A percentile compares a stretch with the other conserved stretches of the same genome.
Evolutionary conservation across 164 flowering plant species (phyloP).

Genomic region (Cinnamomum micranthum): DNA sequence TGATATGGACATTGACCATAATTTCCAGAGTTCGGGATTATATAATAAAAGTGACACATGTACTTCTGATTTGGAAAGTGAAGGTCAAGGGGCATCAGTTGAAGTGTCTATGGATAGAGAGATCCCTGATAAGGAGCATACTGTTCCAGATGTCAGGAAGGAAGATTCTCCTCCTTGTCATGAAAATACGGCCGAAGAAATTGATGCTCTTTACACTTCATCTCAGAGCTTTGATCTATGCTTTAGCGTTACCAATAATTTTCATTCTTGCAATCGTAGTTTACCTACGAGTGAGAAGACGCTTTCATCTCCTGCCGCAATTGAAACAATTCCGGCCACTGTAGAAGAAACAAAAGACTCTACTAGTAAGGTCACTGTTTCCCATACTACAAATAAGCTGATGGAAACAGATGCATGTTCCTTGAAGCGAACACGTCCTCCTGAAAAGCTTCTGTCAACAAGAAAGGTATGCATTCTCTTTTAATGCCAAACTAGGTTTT

Average conservation of each 20-base stretch:
- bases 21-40: slow-evolving; percentile 7
- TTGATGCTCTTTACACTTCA: background rate
- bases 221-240: background rate
- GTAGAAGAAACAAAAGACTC: slow-evolving; percentile 14
- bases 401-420: slow-evolving; percentile 10
- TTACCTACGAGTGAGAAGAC: background rate
- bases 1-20: background rate
- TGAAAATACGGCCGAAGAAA: background rate
- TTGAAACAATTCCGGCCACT: background rate
- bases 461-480: slow-evolving; percentile 51
- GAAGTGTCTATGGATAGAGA: background rate
- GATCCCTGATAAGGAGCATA: background rate
- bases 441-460: slow-evolving; percentile 52
- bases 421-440: slow-evolving; percentile 22
- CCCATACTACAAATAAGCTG: slow-evolving; percentile 15
- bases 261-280: background rate
- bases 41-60: slow-evolving; percentile 4
- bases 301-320: background rate
- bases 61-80: slow-evolving; percentile 1
- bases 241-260: background rate
- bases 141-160: background rate
- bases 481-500: background rate
- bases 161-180: slow-evolving; percentile 4
- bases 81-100: background rate
- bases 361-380: slow-evolving; percentile 11